phyloP scores from a whole-genome alignment of 192 early-diverging fungal genomes.

The Backusella westeae region DNA sequence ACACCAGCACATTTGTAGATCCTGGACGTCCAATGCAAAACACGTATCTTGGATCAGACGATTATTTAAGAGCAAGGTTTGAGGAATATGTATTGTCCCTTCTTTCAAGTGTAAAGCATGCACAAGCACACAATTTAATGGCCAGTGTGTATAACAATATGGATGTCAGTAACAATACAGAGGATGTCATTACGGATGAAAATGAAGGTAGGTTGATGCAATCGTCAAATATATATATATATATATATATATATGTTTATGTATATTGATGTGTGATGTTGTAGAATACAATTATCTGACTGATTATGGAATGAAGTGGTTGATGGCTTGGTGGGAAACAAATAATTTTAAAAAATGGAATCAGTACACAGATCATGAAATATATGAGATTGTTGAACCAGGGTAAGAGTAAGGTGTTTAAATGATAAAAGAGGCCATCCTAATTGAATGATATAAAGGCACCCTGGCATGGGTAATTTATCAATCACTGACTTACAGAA shows the following conservation, averaged over 20 bases:
- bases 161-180: slow-evolving; percentile 6
- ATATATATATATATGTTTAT: neutral
- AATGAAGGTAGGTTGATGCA: slow-evolving; percentile 24
- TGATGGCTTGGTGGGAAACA: slow-evolving; percentile 66
- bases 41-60: slow-evolving; percentile 73
- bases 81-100: slow-evolving; percentile 71
- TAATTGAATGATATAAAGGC: slow-evolving; percentile 14
- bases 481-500: slow-evolving; percentile 49
- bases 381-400: slow-evolving; percentile 57
- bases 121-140: slow-evolving; percentile 39
- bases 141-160: slow-evolving; percentile 14
- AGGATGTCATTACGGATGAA: slow-evolving; percentile 32
- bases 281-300: slow-evolving; percentile 52
- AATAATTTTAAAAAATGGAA: slow-evolving; percentile 70
- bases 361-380: slow-evolving; percentile 51
- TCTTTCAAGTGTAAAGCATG: slow-evolving; percentile 63
- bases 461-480: slow-evolving; percentile 51
- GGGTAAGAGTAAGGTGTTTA: slow-evolving; percentile 25
- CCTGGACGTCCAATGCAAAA: slow-evolving; percentile 49
- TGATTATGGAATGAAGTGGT: slow-evolving; percentile 64
- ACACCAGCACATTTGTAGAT: slow-evolving; percentile 9
- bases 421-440: neutral
- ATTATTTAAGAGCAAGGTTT: slow-evolving; percentile 72
- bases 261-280: neutral
- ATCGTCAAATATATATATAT: no score